phyloP scores from a whole-genome alignment of 306 rosid species.

The Aeschynomene evenia region DNA sequence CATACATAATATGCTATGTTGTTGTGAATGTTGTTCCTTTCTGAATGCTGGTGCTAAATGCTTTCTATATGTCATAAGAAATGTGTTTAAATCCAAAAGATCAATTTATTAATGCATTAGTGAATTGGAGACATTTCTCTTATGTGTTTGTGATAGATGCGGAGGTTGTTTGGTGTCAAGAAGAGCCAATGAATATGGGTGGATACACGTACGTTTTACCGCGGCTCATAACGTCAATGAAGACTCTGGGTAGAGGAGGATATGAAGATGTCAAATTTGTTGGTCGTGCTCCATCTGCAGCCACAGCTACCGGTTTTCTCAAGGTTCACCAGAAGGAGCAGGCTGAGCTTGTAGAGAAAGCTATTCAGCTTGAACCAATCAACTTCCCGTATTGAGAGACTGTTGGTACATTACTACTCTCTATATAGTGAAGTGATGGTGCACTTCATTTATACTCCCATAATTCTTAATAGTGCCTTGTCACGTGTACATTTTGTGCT shows the following conservation, averaged over 20 bases:
- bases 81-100: too few relatives aligned
- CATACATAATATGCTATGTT: too few relatives aligned
- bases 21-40: not conserved
- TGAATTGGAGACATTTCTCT: too few relatives aligned
- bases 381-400: constrained; percentile 34
- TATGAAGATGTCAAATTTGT: constrained; percentile 67
- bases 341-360: constrained; percentile 70
- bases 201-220: constrained; percentile 70
- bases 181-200: constrained; percentile 99
- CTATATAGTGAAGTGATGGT: too few relatives aligned
- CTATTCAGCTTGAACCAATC: constrained; percentile 66
- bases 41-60: too few relatives aligned
- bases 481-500: too few relatives aligned
- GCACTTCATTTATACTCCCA: too few relatives aligned
- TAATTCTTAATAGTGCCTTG: too few relatives aligned
- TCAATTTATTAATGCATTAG: too few relatives aligned
- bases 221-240: constrained; percentile 75
- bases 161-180: constrained; percentile 96
- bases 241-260: constrained; percentile 65
- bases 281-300: constrained; percentile 93
- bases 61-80: too few relatives aligned
- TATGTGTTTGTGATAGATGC: constrained; percentile 62
- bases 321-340: constrained; percentile 84
- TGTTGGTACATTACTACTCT: too few relatives aligned
- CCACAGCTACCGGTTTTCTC: constrained; percentile 89